Conservation (phyloP, 495 filamentous ascomycete genomes). For the Aspergillus wentii region DNA sequence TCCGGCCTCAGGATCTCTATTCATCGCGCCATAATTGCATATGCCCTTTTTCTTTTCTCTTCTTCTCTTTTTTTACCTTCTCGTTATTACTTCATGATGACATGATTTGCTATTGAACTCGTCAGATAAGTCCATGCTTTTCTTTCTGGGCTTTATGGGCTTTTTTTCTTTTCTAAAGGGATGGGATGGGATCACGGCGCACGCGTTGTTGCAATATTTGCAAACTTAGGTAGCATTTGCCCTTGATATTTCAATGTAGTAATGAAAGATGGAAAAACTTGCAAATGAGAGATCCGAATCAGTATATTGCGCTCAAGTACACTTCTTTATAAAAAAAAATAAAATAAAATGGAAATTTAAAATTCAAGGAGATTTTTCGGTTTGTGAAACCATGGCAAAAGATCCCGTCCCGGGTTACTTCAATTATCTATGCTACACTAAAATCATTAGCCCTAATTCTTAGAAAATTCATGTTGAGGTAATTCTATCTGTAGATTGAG, state of each 20-base stretch:
- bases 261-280: conserved; percentile 2
- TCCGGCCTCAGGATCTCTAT: too few species aligned
- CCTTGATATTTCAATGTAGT: too few species aligned
- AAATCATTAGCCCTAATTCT: conserved; percentile 16
- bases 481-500: too few species aligned
- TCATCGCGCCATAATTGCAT: too few species aligned
- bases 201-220: too few species aligned
- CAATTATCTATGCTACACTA: conserved; percentile 34
- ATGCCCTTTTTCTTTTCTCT: neutral
- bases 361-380: too few species aligned
- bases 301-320: conserved; percentile 5
- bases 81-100: conserved; percentile 15
- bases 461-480: too few species aligned
- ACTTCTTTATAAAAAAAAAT: conserved; percentile 2
- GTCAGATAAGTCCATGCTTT: too few species aligned
- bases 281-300: conserved; percentile 1
- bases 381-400: neutral
- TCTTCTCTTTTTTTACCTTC: conserved; percentile 2
- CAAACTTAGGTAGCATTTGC: neutral
- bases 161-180: neutral
- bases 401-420: conserved; percentile 6
- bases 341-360: conserved; percentile 1
- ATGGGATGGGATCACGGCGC: conserved; percentile 6
- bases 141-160: neutral
- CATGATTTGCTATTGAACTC: conserved; percentile 18